Evolutionary conservation across 2,329 filamentous ascomycete species (phyloP).

Genomic region (Bipolaris zeicola): DNA sequence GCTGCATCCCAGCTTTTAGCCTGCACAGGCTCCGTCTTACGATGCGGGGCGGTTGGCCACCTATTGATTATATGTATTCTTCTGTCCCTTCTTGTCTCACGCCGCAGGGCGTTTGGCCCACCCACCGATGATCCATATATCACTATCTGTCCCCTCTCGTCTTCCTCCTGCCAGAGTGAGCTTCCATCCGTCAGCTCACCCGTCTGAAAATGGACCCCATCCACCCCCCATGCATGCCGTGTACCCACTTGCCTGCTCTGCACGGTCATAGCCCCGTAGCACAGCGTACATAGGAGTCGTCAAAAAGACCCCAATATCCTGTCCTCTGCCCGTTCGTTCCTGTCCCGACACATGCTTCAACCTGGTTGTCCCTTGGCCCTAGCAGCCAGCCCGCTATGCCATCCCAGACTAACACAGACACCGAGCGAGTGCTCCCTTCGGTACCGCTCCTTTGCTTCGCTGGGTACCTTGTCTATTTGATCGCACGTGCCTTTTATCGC

Average conservation of each 20-base stretch:
- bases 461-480: constrained; percentile 21
- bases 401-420: constrained; percentile 4
- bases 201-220: background rate
- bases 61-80: too few relatives aligned
- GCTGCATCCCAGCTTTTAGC: background rate
- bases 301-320: constrained; percentile 1
- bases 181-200: background rate
- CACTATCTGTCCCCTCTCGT: background rate
- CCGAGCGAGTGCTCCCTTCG: constrained; percentile 11
- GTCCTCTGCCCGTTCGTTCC: background rate
- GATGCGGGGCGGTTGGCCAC: background rate
- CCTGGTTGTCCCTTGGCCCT: constrained; percentile 5
- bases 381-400: constrained; percentile 15
- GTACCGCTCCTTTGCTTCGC: constrained; percentile 17
- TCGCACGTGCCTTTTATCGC: constrained; percentile 43
- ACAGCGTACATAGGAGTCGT: background rate
- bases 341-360: constrained; percentile 15
- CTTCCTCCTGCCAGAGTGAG: background rate
- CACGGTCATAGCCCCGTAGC: too few relatives aligned
- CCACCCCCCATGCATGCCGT: background rate
- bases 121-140: too few relatives aligned
- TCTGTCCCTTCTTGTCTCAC: too few relatives aligned
- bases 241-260: background rate
- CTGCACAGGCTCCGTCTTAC: background rate
- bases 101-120: too few relatives aligned